Evolutionary conservation across 768 basidiomycete genomes (phyloP).

Genomic region (Leucosporidium scottii): DNA sequence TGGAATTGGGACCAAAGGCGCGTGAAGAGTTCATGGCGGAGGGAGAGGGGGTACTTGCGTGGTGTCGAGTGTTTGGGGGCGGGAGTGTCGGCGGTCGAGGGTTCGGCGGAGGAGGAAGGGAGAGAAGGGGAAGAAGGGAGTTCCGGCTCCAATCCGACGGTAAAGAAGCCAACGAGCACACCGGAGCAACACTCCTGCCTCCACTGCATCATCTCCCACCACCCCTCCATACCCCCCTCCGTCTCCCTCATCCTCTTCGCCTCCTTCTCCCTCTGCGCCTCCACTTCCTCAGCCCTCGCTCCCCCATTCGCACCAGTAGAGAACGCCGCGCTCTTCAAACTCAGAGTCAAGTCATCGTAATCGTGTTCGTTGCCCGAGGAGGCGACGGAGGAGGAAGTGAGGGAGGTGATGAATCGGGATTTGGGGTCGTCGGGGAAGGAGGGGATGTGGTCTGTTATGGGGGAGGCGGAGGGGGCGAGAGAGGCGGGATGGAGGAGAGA

Average conservation of each 20-base stretch:
- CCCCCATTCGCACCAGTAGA: conserved; percentile 1
- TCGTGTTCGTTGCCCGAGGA: conserved; percentile 54
- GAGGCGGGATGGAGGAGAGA: conserved; percentile 20
- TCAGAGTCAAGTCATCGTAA: conserved; percentile 33
- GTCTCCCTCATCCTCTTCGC: conserved; percentile 9
- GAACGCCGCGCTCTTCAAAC: conserved; percentile 4
- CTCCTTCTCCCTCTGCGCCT: conserved; percentile 27
- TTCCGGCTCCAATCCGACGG: conserved; percentile 39
- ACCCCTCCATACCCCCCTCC: conserved; percentile 55
- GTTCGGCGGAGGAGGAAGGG: background rate
- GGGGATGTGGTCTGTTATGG: conserved; percentile 62
- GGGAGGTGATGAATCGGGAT: conserved; percentile 69
- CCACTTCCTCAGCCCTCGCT: conserved; percentile 1
- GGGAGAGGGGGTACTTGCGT: background rate
- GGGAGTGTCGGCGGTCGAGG: background rate
- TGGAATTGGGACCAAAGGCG: conserved; percentile 36
- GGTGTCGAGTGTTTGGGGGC: background rate
- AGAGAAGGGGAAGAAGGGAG: too few species aligned
- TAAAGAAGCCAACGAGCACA: conserved; percentile 88
- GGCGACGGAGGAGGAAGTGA: conserved; percentile 27
- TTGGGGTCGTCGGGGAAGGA: conserved; percentile 97
- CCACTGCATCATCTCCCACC: conserved; percentile 96
- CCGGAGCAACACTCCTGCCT: conserved; percentile 89
- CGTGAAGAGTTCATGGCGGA: conserved; percentile 25
- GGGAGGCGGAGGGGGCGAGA: conserved; percentile 41